Evolutionary conservation across 164 flowering plant species (phyloP).

Genomic region (Aristolochia contorta): DNA sequence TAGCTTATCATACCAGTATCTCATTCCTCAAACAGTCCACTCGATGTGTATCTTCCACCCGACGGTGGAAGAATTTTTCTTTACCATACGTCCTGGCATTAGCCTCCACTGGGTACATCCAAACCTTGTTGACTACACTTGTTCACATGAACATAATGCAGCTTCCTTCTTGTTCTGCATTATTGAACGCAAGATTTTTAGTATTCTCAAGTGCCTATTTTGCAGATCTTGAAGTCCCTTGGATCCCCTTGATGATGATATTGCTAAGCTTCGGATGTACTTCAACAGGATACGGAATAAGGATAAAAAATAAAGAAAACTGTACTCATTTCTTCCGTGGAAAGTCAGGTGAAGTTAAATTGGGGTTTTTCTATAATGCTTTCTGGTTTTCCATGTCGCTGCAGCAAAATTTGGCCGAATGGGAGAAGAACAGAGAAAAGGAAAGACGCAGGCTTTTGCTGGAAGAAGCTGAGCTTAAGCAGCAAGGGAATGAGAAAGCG

Average conservation of each 20-base stretch:
- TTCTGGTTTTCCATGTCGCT: slow-evolving; percentile 1
- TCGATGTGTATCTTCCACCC: too few relatives aligned
- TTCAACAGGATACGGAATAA: not conserved
- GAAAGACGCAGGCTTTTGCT: slow-evolving; percentile 60
- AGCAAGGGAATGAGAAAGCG: slow-evolving; percentile 41
- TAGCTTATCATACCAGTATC: too few relatives aligned
- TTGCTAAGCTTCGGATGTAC: not conserved
- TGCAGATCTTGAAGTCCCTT: not conserved
- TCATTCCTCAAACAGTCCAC: not conserved
- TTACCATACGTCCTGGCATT: too few relatives aligned
- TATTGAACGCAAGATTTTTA: not conserved
- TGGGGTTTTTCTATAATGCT: not conserved
- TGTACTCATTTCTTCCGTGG: not conserved
- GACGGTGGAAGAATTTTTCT: too few relatives aligned
- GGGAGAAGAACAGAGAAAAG: slow-evolving; percentile 69
- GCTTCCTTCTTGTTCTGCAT: too few relatives aligned
- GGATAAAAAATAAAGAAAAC: not conserved
- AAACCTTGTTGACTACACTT: too few relatives aligned
- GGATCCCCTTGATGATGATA: not conserved
- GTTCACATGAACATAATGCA: too few relatives aligned
- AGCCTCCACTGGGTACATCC: too few relatives aligned
- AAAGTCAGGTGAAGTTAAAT: not conserved
- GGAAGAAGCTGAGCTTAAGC: slow-evolving; percentile 70
- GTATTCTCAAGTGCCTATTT: not conserved
- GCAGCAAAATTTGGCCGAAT: slow-evolving; percentile 47